Evolutionary conservation across 169 alveolate genomes (phyloP).

Genomic region (Theileria parva): DNA sequence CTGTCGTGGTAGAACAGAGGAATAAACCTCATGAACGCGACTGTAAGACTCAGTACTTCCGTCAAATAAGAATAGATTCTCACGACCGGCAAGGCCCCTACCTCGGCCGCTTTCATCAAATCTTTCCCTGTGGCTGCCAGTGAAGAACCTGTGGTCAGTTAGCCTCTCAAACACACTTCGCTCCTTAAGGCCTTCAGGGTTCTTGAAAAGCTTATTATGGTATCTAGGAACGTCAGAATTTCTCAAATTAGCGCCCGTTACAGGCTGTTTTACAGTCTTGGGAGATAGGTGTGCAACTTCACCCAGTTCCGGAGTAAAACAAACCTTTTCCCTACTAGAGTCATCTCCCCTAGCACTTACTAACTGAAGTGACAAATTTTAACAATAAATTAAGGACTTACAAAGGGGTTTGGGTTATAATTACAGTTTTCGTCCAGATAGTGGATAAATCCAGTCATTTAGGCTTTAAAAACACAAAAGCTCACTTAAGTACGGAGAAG

Average conservation of each 20-base stretch:
- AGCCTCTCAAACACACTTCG: slow-evolving; percentile 78
- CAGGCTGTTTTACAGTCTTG: not conserved
- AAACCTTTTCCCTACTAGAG: not conserved
- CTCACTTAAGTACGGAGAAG: not conserved
- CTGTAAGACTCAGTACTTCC: slow-evolving; percentile 78
- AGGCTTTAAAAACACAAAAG: not conserved
- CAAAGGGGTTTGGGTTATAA: slow-evolving; percentile 23
- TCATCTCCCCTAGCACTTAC: not conserved
- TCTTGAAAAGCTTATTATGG: not conserved
- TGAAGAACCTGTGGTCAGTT: slow-evolving; percentile 76
- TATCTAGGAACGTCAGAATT: not conserved
- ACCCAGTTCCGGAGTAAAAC: not conserved
- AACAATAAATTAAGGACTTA: not conserved
- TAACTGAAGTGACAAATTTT: slow-evolving; percentile 12
- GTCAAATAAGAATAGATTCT: slow-evolving; percentile 68
- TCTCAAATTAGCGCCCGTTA: not conserved
- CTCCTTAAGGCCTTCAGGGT: slow-evolving; percentile 3
- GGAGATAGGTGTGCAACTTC: not conserved
- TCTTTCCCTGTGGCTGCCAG: slow-evolving; percentile 82
- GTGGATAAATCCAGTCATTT: slow-evolving; percentile 20
- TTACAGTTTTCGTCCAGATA: slow-evolving; percentile 29
- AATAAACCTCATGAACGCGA: slow-evolving; percentile 78
- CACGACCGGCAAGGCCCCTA: slow-evolving; percentile 83
- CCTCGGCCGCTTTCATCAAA: slow-evolving; percentile 86
- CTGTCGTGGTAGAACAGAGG: slow-evolving; percentile 67